A percentile compares a stretch with the other conserved stretches of the same genome.
Conservation (phyloP, 2,329 filamentous ascomycete genomes). For the Colletotrichum viniferum region DNA sequence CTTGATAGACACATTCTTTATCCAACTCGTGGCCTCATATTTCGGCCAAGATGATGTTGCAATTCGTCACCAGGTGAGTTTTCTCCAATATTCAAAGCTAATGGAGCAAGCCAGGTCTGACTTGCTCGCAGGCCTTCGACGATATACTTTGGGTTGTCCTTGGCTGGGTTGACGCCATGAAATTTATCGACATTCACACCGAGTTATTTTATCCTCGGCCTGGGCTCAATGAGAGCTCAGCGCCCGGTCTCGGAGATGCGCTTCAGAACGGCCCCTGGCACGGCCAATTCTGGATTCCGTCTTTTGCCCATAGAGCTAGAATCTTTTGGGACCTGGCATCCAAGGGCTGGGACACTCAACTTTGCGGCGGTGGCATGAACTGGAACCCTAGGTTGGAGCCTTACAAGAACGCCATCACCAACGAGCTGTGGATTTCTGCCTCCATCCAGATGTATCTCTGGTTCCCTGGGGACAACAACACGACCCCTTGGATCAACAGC, state of each 20-base stretch:
- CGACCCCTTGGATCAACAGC: slow-evolving; percentile 64
- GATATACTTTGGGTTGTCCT: slow-evolving; percentile 96
- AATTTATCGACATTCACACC: slow-evolving; percentile 76
- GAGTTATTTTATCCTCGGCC: slow-evolving; percentile 58
- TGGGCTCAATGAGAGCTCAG: slow-evolving; percentile 25
- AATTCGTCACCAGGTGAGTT: slow-evolving; percentile 62
- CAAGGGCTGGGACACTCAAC: slow-evolving; percentile 78
- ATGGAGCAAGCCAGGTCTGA: not conserved
- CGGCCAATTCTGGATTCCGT: slow-evolving; percentile 73
- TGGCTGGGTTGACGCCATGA: slow-evolving; percentile 83
- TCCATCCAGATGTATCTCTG: slow-evolving; percentile 89
- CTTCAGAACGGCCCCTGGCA: slow-evolving; percentile 66
- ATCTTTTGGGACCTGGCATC: slow-evolving; percentile 85
- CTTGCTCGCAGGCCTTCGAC: slow-evolving; percentile 72
- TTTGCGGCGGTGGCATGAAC: slow-evolving; percentile 87
- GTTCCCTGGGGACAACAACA: slow-evolving; percentile 80
- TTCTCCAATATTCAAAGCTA: not conserved
- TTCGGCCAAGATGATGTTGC: slow-evolving; percentile 83
- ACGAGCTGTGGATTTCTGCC: slow-evolving; percentile 85
- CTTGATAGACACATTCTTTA: slow-evolving; percentile 82
- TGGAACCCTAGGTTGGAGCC: slow-evolving; percentile 83
- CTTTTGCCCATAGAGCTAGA: slow-evolving; percentile 82
- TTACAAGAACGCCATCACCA: slow-evolving; percentile 97
- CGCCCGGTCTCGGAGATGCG: slow-evolving; percentile 30
- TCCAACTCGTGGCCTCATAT: slow-evolving; percentile 77